A percentile compares a stretch with the other conserved stretches of the same genome.
These are phyloP conservation scores for Fusarium ambrosium DNA, from an alignment of 2,329 filamentous ascomycete species.

Conservation along the genomic window DNA sequence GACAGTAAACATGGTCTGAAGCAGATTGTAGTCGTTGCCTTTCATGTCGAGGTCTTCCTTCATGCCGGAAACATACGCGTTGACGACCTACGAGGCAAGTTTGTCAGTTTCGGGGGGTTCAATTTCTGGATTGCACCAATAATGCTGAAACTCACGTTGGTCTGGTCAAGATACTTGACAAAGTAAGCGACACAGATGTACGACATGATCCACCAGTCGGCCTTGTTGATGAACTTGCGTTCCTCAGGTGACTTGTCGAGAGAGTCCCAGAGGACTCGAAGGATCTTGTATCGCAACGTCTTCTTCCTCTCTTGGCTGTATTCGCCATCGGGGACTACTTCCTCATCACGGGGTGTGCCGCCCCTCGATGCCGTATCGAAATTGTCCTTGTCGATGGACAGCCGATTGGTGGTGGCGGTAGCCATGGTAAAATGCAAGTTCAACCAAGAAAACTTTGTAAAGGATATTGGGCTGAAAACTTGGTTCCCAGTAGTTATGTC, in stretches of 20 bases:
- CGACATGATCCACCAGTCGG: conserved; percentile 53
- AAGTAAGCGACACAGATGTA: conserved; percentile 54
- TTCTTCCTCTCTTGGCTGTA: neutral
- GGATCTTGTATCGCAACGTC: neutral
- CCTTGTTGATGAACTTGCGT: conserved; percentile 49
- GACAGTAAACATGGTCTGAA: neutral
- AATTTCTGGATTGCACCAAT: neutral
- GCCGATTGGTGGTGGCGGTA: neutral
- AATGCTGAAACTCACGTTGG: conserved; percentile 39
- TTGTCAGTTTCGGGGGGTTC: neutral
- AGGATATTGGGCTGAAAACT: neutral
- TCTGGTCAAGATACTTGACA: conserved; percentile 53
- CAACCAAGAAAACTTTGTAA: too few species aligned
- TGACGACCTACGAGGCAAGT: neutral
- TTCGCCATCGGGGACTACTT: neutral
- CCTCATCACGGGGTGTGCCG: neutral
- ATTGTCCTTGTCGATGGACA: neutral
- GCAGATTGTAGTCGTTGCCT: conserved; percentile 2
- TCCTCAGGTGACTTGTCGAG: conserved; percentile 52
- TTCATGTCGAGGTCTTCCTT: neutral
- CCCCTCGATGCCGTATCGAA: neutral
- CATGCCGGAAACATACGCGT: conserved; percentile 9
- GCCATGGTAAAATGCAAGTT: neutral
- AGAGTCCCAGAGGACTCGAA: conserved; percentile 47
- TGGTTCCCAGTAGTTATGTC: neutral